Conservation (phyloP, 805 yeast species). For the Zygoascus tannicola region DNA sequence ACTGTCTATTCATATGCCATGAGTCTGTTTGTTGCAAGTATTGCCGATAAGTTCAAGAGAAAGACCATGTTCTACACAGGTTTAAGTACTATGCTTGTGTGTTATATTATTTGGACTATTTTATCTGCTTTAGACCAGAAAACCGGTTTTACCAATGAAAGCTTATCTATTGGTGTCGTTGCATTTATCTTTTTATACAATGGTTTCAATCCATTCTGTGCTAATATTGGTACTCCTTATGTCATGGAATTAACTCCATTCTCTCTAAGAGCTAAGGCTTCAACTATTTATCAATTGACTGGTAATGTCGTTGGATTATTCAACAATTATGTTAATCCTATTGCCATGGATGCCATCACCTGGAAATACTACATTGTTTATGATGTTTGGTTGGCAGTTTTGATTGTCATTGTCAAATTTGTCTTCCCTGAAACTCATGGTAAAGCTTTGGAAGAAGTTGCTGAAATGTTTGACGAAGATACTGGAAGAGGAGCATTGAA, state of each 20-base stretch:
- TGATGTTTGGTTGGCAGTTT: slow-evolving; percentile 17
- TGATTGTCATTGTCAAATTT: slow-evolving; percentile 26
- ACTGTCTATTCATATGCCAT: slow-evolving; percentile 2
- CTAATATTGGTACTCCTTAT: slow-evolving; percentile 8
- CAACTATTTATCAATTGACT: slow-evolving; percentile 22
- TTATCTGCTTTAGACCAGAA: slow-evolving; percentile 39
- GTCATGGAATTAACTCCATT: slow-evolving; percentile 14
- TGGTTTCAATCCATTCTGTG: slow-evolving; percentile 4
- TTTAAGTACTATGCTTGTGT: background rate
- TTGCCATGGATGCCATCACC: slow-evolving; percentile 34
- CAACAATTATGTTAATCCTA: slow-evolving; percentile 28
- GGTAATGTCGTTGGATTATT: slow-evolving; percentile 15
- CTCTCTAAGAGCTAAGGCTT: slow-evolving; percentile 33
- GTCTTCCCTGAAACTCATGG: slow-evolving; percentile 36
- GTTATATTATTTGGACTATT: slow-evolving; percentile 32
- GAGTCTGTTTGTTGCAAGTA: slow-evolving; percentile 1
- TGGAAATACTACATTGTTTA: slow-evolving; percentile 38
- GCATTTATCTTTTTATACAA: slow-evolving; percentile 39
- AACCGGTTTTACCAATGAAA: slow-evolving; percentile 32
- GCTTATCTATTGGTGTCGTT: slow-evolving; percentile 37
- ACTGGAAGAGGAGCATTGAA: background rate
- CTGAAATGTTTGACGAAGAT: slow-evolving; percentile 28
- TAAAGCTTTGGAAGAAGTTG: slow-evolving; percentile 36
- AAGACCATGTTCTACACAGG: slow-evolving; percentile 4
- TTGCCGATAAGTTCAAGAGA: slow-evolving; percentile 1